Percentiles rank a stretch among this genome's conserved stretches.
phyloP scores from a whole-genome alignment of 768 basidiomycete genomes.

The Sporobolomyces pararoseus region DNA sequence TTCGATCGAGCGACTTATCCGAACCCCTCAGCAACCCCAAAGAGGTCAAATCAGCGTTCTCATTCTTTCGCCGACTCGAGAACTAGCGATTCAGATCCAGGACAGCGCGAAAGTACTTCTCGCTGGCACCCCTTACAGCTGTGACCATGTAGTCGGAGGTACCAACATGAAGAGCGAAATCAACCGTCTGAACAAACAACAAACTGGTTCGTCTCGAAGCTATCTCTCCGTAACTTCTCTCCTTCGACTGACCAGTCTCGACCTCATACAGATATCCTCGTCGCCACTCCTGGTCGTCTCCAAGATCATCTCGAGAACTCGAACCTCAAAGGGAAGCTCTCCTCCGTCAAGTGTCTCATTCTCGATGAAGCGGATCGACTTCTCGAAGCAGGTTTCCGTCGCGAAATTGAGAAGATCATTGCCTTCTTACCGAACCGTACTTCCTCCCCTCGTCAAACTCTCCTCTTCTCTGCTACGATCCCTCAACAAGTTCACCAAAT shows the following conservation, averaged over 20 bases:
- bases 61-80: conserved; percentile 56
- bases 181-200: conserved; percentile 46
- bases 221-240: conserved; percentile 47
- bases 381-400: conserved; percentile 50
- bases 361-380: conserved; percentile 52
- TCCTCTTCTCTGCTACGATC: conserved; percentile 54
- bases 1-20: conserved; percentile 48
- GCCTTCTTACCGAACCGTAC: conserved; percentile 26
- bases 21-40: conserved; percentile 37
- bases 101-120: conserved; percentile 90
- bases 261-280: conserved; percentile 50
- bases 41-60: conserved; percentile 45
- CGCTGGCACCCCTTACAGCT: conserved; percentile 55
- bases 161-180: conserved; percentile 52
- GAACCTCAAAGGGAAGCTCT: conserved; percentile 50
- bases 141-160: conserved; percentile 58
- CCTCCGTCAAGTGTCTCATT: conserved; percentile 51
- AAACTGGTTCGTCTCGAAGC: conserved; percentile 45
- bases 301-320: conserved; percentile 51
- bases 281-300: conserved; percentile 51
- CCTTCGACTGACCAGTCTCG: conserved; percentile 34
- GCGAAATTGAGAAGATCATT: conserved; percentile 47
- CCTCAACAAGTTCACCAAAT: conserved; percentile 54
- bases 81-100: conserved; percentile 50
- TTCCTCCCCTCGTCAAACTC: conserved; percentile 48